Evolutionary conservation across 208 protist species (phyloP), one percentile per base, ranked within the genome.

Genomic region (Novymonas esmeraldas): DNA sequence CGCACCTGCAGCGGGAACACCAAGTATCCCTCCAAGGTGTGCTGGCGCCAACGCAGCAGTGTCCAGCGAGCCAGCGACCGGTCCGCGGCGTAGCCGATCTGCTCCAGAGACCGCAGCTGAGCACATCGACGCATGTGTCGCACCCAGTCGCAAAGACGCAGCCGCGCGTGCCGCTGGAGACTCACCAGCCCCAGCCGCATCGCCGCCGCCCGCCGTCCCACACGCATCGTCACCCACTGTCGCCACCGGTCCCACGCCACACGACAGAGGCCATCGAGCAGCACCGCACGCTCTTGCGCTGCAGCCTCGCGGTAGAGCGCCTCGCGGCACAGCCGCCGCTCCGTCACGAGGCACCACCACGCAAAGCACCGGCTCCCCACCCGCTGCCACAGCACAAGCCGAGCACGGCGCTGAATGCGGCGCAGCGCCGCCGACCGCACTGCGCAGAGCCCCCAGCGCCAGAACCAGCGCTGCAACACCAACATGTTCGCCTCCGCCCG

Each of bases 281-380:
- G 42, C 14, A 29, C 18, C 24, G 38, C 31, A 26, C 45, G 33
- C 24, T 75, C 69, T 6, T 51, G 61, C 44, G 13, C 20, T 6
- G n/a, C 52, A 6, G 69, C 69, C 11, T 67, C 69, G 6, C n/a
- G 31, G 16, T 69, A 52, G 20, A 75, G 62, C 20, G 41, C 46
- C 31, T 75, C 69, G 3, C 61, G 54, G 42, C 54, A 69, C 61
- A 75, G 7, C 9, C 69, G 69, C 39, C 61, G 69, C 54, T 69
- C 61, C 31, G 69, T 64, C n/a, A 75, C 44, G 14, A 69, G 26
- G 14, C 50, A 52, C 69, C 69, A 75, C 69, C 69, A 75, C 38
- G 61, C 51, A 51, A 75, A 75, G 55, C 61, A 75, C 16, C 69
- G 54, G 1, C 41, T 44, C 29, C 69, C 60, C 2, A 75, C 51